Evolutionary conservation across 768 basidiomycete species (phyloP).

Genomic region (Boletus reticuloceps): DNA sequence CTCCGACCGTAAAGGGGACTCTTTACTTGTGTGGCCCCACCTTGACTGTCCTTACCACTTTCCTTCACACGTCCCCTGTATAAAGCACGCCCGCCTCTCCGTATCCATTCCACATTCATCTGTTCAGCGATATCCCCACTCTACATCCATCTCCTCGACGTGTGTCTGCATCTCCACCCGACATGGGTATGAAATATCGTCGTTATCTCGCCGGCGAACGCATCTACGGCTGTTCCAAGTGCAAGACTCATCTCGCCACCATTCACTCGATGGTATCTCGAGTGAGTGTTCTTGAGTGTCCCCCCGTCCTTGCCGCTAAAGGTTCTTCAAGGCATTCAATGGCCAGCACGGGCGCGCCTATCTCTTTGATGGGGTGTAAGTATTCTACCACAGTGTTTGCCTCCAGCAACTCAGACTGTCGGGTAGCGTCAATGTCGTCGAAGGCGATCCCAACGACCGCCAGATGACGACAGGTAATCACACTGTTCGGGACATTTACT

Average conservation of each 20-base stretch:
- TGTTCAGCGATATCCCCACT: constrained; percentile 4
- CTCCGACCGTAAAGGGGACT: constrained; percentile 24
- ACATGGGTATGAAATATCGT: constrained; percentile 89
- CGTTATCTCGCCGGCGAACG: constrained; percentile 81
- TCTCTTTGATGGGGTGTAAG: constrained; percentile 92
- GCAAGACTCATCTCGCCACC: constrained; percentile 89
- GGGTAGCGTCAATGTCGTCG: constrained; percentile 83
- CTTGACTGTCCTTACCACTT: constrained; percentile 3
- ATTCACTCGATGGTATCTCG: constrained; percentile 89
- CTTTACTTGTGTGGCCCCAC: constrained; percentile 2
- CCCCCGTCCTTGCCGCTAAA: constrained; percentile 10
- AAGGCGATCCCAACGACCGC: constrained; percentile 87
- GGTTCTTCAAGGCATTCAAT: constrained; percentile 76
- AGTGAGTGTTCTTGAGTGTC: constrained; percentile 42
- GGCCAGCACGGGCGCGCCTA: constrained; percentile 96
- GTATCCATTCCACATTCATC: not conserved
- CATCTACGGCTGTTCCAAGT: constrained; percentile 84
- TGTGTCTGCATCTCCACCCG: constrained; percentile 3
- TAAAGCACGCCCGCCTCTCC: constrained; percentile 21
- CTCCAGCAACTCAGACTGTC: constrained; percentile 3
- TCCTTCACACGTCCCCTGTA: constrained; percentile 31
- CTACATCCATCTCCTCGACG: not conserved
- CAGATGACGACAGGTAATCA: constrained; percentile 98
- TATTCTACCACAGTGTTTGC: constrained; percentile 16
- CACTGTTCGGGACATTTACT: constrained; percentile 94